Conservation (phyloP, 2,329 filamentous ascomycete species). For the Neoscytalidium dimidiatum region DNA sequence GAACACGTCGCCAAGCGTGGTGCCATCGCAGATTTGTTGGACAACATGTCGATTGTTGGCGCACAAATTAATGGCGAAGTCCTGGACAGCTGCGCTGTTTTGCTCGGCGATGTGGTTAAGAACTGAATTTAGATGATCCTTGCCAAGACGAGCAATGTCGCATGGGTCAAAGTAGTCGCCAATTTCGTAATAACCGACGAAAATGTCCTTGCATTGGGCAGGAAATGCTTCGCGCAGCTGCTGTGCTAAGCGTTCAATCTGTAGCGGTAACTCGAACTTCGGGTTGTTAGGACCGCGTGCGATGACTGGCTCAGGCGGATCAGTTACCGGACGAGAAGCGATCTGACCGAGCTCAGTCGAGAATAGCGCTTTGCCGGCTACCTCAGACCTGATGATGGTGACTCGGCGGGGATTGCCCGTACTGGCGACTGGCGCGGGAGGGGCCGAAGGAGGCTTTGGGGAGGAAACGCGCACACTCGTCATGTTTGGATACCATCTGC, state of each 20-base stretch:
- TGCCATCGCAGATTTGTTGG: not conserved
- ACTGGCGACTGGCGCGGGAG: not conserved
- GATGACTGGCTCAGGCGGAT: conserved; percentile 26
- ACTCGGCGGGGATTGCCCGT: not conserved
- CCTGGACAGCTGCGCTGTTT: conserved; percentile 26
- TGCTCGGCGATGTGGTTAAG: conserved; percentile 31
- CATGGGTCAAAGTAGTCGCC: conserved; percentile 36
- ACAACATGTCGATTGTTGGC: conserved; percentile 20
- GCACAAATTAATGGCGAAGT: conserved; percentile 30
- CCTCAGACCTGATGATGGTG: not conserved
- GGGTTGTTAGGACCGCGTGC: conserved; percentile 29
- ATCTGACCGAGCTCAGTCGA: conserved; percentile 4
- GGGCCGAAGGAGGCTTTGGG: not conserved
- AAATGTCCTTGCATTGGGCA: conserved; percentile 30
- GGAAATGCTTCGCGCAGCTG: conserved; percentile 29
- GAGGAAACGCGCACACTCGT: not conserved
- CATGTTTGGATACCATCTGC: not conserved
- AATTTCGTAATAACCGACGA: conserved; percentile 26
- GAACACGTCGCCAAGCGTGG: not conserved
- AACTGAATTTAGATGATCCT: conserved; percentile 30
- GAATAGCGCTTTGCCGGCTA: conserved; percentile 10
- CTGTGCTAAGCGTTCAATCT: conserved; percentile 22
- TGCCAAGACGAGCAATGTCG: conserved; percentile 35
- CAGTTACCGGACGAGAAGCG: conserved; percentile 1
- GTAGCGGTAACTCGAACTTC: conserved; percentile 23